phyloP scores from a whole-genome alignment of 192 early-diverging fungal genomes.

The Pilobolus umbonatus region DNA sequence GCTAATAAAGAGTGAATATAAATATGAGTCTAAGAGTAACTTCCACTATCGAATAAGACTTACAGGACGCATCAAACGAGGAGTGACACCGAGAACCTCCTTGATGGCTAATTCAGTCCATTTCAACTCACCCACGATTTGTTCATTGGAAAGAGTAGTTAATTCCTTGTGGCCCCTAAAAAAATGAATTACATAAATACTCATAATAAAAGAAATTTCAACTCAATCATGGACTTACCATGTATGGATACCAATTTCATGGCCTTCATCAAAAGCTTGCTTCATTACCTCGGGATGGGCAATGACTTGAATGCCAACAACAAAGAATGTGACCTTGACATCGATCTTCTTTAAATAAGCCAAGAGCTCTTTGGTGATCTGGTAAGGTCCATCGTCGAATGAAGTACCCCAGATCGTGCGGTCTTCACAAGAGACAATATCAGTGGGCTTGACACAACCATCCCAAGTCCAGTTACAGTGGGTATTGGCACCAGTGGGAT shows the following conservation, averaged over 20 bases:
- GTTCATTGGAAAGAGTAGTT: conserved; percentile 58
- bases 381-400: conserved; percentile 51
- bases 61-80: conserved; percentile 44
- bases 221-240: conserved; percentile 20
- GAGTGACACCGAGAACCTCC: conserved; percentile 40
- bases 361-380: conserved; percentile 35
- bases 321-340: conserved; percentile 51
- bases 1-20: not conserved
- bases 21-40: not conserved
- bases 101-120: conserved; percentile 58
- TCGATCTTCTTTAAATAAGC: conserved; percentile 32
- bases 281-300: conserved; percentile 36
- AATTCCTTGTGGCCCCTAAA: conserved; percentile 49
- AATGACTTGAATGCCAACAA: conserved; percentile 48
- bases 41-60: not conserved
- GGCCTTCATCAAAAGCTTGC: conserved; percentile 29
- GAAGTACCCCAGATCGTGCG: conserved; percentile 42
- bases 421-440: conserved; percentile 38
- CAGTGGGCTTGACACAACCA: conserved; percentile 31
- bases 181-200: not conserved
- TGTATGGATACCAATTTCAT: conserved; percentile 39
- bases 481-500: conserved; percentile 14
- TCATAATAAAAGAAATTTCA: not conserved
- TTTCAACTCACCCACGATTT: conserved; percentile 60
- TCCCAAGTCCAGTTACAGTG: conserved; percentile 53